phyloP scores from a whole-genome alignment of 1,284 basidiomycete species.

The Flammula alnicola region DNA sequence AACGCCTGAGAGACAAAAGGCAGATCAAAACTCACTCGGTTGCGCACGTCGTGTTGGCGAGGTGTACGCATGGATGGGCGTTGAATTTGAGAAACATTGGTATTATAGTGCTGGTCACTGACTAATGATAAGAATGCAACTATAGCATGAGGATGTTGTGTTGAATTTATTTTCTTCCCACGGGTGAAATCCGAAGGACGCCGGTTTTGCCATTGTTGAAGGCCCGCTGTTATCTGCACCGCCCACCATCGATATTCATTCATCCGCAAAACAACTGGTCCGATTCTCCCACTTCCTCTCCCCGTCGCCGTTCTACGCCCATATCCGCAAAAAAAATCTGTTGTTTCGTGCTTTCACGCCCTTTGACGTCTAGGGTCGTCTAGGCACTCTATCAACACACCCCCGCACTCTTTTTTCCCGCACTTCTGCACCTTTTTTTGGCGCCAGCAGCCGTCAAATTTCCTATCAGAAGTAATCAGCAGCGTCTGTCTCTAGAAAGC shows the following conservation, averaged over 20 bases:
- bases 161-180: conserved; percentile 37
- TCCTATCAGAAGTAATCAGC: conserved; percentile 6
- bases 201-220: conserved; percentile 40
- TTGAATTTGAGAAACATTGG: too few relatives aligned
- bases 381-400: conserved; percentile 13
- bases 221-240: conserved; percentile 45
- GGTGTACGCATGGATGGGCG: too few relatives aligned
- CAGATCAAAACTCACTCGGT: too few relatives aligned
- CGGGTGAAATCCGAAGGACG: conserved; percentile 39
- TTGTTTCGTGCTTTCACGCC: neutral
- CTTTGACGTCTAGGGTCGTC: conserved; percentile 11
- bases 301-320: conserved; percentile 10
- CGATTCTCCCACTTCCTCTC: conserved; percentile 15
- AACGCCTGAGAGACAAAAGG: too few relatives aligned
- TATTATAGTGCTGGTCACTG: too few relatives aligned
- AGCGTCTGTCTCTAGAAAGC: conserved; percentile 3
- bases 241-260: conserved; percentile 48
- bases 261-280: conserved; percentile 21
- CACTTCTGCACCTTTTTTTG: conserved; percentile 16
- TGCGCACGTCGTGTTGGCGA: too few relatives aligned
- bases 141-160: too few relatives aligned
- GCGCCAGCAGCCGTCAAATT: conserved; percentile 14
- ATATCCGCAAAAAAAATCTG: conserved; percentile 15
- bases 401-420: conserved; percentile 22
- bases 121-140: too few relatives aligned